Evolutionary conservation across 208 protist species (phyloP), one percentile per base, ranked within the genome.

Genomic region (Trichomonas tenax): DNA sequence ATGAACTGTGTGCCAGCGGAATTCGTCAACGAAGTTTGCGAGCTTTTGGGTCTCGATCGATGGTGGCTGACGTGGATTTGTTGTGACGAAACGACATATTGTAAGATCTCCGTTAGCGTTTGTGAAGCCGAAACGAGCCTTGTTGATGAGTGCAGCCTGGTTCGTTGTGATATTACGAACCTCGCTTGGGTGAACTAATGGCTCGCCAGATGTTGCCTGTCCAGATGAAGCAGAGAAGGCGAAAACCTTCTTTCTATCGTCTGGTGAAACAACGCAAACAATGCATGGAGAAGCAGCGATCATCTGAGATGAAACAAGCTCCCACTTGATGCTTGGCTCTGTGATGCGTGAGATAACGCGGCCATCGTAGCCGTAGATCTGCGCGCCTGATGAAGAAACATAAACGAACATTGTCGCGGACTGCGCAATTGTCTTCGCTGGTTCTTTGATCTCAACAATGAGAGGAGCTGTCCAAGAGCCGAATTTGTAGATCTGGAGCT

Each of bases 401-500:
- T 44, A 41, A 15, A 40, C 40, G 44, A 93, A 93, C 40, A 93
- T 93, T 51, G 86, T 93, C 36, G 41, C 40, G 0, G 86, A 93
- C 46, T 93, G 86, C 26, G 44, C 40, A 38, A 93, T 48, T 34
- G 34, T 44, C 26, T 44, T 34, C n/a, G 34, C 86, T 34, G 86
- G 17, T 58, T 93, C 86, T 58, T 93, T 93, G 11, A 44, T 93
- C 11, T 93, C 86, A 17, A 93, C 86, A 17, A 93, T 93, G 17
- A 51, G 1, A 48, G 86, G 86, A 93, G 86, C 45, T 34, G 44
- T 93, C 86, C 86, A 93, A 48, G 41, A 44, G 21, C 86, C 44
- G n/a, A 17, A 93, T 93, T 93, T 93, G 46, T 93, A 93, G 44
- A 93, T 93, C 34, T 93, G 86, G 38, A 93, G 11, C 45, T 93